Evolutionary conservation across 2,329 filamentous ascomycete species (phyloP).

Genomic region (Colletotrichum aenigma): DNA sequence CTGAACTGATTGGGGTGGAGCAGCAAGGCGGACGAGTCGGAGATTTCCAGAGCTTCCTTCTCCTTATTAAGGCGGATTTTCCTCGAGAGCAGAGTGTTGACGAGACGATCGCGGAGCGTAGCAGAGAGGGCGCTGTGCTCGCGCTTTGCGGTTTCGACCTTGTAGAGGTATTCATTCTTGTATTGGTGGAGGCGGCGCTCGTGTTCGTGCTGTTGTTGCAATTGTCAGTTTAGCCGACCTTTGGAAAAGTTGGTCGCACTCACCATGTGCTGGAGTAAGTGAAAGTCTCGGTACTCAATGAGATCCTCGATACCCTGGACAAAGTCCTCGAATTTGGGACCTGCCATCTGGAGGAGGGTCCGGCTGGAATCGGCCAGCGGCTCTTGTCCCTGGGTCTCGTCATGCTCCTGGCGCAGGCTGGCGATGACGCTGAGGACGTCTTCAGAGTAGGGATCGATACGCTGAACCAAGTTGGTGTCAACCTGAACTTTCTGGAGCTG

Average conservation of each 20-base stretch:
- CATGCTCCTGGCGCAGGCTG: slow-evolving; percentile 62
- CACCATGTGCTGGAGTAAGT: slow-evolving; percentile 83
- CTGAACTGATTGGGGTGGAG: slow-evolving; percentile 73
- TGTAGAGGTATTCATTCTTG: slow-evolving; percentile 64
- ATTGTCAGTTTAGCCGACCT: not conserved
- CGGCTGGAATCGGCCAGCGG: slow-evolving; percentile 47
- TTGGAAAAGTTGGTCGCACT: slow-evolving; percentile 30
- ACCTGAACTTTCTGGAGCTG: slow-evolving; percentile 92
- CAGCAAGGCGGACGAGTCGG: slow-evolving; percentile 67
- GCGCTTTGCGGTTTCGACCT: slow-evolving; percentile 64
- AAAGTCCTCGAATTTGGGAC: slow-evolving; percentile 84
- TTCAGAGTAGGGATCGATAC: slow-evolving; percentile 79
- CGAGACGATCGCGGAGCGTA: slow-evolving; percentile 67
- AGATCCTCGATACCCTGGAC: slow-evolving; percentile 86
- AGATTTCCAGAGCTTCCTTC: slow-evolving; percentile 71
- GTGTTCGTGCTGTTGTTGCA: slow-evolving; percentile 59
- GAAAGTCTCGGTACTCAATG: slow-evolving; percentile 84
- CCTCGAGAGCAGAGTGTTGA: slow-evolving; percentile 68
- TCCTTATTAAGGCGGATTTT: slow-evolving; percentile 68
- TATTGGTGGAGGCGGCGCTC: slow-evolving; percentile 66
- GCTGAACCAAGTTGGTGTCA: slow-evolving; percentile 84
- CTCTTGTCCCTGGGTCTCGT: slow-evolving; percentile 46
- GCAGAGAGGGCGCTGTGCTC: slow-evolving; percentile 64
- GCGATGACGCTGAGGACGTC: slow-evolving; percentile 75
- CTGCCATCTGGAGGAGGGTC: slow-evolving; percentile 74